phyloP scores from a whole-genome alignment of 495 filamentous ascomycete species.

The Aspergillus nanangensis region DNA sequence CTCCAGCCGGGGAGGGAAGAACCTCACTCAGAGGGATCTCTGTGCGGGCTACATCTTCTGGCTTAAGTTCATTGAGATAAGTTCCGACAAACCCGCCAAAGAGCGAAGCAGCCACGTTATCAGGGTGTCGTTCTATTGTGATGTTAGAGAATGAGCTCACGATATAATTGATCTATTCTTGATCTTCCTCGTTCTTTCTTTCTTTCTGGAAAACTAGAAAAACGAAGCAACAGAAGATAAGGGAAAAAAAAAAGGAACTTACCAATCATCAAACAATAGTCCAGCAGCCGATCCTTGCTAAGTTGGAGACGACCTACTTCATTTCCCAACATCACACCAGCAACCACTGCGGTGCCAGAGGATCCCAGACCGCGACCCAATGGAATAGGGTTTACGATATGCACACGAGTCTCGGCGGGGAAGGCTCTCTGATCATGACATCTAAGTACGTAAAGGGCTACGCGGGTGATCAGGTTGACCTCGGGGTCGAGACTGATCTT shows the following conservation, averaged over 20 bases:
- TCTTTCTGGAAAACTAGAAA: too few species aligned
- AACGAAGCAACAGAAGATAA: too few species aligned
- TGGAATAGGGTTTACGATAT: conserved; percentile 91
- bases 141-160: too few species aligned
- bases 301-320: conserved; percentile 78
- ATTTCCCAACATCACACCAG: conserved; percentile 87
- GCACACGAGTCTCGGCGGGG: conserved; percentile 80
- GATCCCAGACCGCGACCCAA: conserved; percentile 86
- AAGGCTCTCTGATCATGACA: conserved; percentile 82
- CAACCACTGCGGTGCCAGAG: conserved; percentile 90
- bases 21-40: conserved; percentile 97
- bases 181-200: too few species aligned
- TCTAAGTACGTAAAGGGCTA: conserved; percentile 85
- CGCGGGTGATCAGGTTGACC: conserved; percentile 84
- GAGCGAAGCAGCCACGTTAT: conserved; percentile 92
- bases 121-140: conserved; percentile 76
- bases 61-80: conserved; percentile 84
- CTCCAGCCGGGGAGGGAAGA: conserved; percentile 78
- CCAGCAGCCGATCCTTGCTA: conserved; percentile 77
- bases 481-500: conserved; percentile 74
- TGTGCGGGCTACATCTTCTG: conserved; percentile 75
- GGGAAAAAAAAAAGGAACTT: conserved; percentile 8
- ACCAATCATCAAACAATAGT: conserved; percentile 94
- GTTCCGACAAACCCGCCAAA: conserved; percentile 97
- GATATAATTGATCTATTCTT: too few species aligned